Conservation (phyloP, 176 grass and related monocot genomes). For the Ensete glaucum region DNA sequence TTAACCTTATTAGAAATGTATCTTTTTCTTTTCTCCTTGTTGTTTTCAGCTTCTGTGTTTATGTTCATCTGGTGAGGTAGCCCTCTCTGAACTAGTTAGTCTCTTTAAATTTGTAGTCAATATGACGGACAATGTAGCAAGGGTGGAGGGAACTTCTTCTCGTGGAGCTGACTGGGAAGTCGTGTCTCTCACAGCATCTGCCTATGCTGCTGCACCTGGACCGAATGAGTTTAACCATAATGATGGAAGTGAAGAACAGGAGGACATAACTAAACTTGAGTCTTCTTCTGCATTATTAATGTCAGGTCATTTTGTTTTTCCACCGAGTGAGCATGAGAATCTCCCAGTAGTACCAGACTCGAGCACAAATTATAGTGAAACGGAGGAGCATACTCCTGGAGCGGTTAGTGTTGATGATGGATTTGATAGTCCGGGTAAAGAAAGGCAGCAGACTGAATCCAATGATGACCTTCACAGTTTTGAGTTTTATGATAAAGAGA, state of each 20-base stretch:
- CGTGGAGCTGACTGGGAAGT: constrained; percentile 53
- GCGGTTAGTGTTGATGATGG: constrained; percentile 20
- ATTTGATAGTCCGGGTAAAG: constrained; percentile 5
- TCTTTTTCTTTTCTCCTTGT: too few species aligned
- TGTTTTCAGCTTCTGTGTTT: too few species aligned
- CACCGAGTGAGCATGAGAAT: constrained; percentile 76
- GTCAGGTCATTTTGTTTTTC: constrained; percentile 74
- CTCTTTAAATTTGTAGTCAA: not conserved
- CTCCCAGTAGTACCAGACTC: constrained; percentile 42
- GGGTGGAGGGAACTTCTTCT: not conserved
- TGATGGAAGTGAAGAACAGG: constrained; percentile 36
- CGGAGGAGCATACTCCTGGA: constrained; percentile 7
- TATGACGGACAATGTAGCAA: constrained; percentile 25
- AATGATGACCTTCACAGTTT: constrained; percentile 22
- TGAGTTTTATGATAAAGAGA: constrained; percentile 31
- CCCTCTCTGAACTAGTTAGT: not conserved
- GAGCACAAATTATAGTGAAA: constrained; percentile 27
- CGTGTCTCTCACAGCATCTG: constrained; percentile 62
- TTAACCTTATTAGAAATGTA: too few species aligned
- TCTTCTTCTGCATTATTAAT: constrained; percentile 27
- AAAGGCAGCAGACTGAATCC: constrained; percentile 6
- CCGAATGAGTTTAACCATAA: constrained; percentile 11
- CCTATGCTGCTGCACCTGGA: constrained; percentile 31
- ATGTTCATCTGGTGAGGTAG: not conserved
- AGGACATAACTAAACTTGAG: constrained; percentile 3